Percentiles rank a stretch among this genome's conserved stretches.
Conservation (phyloP, 148 eudicot species). For the Beta vulgaris region DNA sequence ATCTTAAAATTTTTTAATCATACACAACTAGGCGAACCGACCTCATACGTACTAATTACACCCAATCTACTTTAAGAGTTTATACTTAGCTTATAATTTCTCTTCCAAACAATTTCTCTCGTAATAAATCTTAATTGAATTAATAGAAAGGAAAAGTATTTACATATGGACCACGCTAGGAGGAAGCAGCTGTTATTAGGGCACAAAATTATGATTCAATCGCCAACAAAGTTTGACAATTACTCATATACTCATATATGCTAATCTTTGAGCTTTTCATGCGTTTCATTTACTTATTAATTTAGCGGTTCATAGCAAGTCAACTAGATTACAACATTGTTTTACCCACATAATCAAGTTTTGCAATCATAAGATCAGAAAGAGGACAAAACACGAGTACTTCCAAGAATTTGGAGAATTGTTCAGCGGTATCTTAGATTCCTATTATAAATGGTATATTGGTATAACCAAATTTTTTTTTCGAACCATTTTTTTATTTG, state of each 20-base stretch:
- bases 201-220: not conserved
- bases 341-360: slow-evolving; percentile 15
- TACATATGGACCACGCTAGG: slow-evolving; percentile 24
- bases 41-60: no score
- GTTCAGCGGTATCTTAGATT: no score
- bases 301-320: slow-evolving; percentile 20
- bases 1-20: no score
- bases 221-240: slow-evolving; percentile 33
- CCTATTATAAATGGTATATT: no score
- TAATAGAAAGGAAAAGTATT: not conserved
- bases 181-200: not conserved
- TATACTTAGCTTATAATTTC: not conserved
- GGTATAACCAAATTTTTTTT: no score
- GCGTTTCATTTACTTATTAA: not conserved
- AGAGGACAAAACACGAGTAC: slow-evolving; percentile 18
- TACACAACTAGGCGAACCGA: no score
- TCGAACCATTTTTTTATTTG: no score
- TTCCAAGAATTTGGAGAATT: not conserved
- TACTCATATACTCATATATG: not conserved
- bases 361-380: slow-evolving; percentile 22
- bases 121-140: no score
- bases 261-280: not conserved
- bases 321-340: slow-evolving; percentile 21
- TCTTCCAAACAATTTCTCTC: not conserved
- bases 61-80: no score